phyloP scores from a whole-genome alignment of 352 stramenopile species.

The Pythium vanterpoolii region DNA sequence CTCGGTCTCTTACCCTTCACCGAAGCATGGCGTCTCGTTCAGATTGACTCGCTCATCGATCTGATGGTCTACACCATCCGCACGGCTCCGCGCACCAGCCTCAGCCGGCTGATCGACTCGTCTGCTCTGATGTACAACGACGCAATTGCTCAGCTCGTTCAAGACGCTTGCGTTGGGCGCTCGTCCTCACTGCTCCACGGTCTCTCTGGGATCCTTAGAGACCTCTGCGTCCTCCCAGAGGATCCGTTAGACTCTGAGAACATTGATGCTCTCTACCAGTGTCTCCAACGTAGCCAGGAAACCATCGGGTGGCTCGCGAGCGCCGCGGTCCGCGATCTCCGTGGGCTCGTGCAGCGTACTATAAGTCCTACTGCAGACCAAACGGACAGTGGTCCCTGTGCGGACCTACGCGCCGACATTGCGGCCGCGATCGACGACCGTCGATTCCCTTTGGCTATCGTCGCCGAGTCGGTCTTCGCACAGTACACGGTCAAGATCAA shows the following conservation, averaged over 20 bases:
- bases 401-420: constrained; percentile 26
- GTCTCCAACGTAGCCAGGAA: constrained; percentile 8
- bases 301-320: constrained; percentile 11
- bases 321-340: constrained; percentile 5
- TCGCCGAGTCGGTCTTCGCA: constrained; percentile 38
- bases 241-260: neutral
- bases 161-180: constrained; percentile 7
- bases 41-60: neutral
- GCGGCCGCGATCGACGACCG: constrained; percentile 27
- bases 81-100: neutral
- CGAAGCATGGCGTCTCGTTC: neutral
- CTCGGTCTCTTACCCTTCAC: constrained; percentile 5
- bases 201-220: neutral
- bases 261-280: constrained; percentile 7
- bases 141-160: constrained; percentile 1
- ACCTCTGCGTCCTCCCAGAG: constrained; percentile 7
- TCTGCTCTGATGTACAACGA: neutral
- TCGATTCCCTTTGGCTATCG: constrained; percentile 36
- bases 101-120: neutral
- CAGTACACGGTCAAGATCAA: constrained; percentile 45
- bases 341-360: constrained; percentile 11
- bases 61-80: neutral
- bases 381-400: too few species aligned
- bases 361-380: neutral
- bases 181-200: constrained; percentile 9